These are phyloP conservation scores for Dioszegia crocea DNA, from an alignment of 768 basidiomycete species.

Conservation along the genomic window DNA sequence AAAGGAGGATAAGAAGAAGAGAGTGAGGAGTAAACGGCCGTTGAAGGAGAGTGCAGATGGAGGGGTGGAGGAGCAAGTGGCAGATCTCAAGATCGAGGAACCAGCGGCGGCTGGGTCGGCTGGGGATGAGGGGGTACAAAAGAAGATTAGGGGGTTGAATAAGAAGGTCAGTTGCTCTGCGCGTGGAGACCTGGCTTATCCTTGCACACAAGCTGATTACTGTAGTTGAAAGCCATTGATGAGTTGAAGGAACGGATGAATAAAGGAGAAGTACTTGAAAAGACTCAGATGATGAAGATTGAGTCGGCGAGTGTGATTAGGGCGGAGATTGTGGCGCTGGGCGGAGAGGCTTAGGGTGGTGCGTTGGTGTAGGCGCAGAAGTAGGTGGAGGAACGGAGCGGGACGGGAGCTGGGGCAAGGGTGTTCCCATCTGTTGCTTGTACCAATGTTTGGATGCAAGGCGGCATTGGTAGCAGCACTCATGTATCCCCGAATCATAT, in stretches of 20 bases:
- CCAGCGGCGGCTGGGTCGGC: slow-evolving; percentile 44
- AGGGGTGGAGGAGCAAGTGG: slow-evolving; percentile 10
- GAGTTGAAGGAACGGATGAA: slow-evolving; percentile 90
- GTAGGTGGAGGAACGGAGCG: no score
- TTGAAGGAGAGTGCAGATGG: slow-evolving; percentile 23
- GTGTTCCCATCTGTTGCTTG: no score
- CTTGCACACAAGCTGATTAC: slow-evolving; percentile 1
- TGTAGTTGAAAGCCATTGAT: slow-evolving; percentile 93
- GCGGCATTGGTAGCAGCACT: no score
- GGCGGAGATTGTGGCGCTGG: slow-evolving; percentile 62
- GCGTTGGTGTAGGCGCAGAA: no score
- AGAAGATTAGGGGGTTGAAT: slow-evolving; percentile 89
- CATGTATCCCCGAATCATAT: no score
- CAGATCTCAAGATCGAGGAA: slow-evolving; percentile 52
- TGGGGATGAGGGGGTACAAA: slow-evolving; percentile 65
- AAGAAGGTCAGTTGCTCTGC: slow-evolving; percentile 85
- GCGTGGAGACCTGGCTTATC: not conserved
- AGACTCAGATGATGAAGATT: slow-evolving; percentile 95
- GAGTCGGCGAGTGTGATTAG: slow-evolving; percentile 80
- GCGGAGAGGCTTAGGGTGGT: slow-evolving; percentile 14
- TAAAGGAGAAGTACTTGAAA: slow-evolving; percentile 85
- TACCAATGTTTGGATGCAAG: no score
- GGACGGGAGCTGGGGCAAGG: no score
- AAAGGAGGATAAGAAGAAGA: slow-evolving; percentile 56
- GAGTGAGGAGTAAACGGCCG: slow-evolving; percentile 54